Evolutionary conservation across 805 yeast species (phyloP), one percentile per base, ranked within the genome.

Genomic region (Hermanozyma aechmeae): DNA sequence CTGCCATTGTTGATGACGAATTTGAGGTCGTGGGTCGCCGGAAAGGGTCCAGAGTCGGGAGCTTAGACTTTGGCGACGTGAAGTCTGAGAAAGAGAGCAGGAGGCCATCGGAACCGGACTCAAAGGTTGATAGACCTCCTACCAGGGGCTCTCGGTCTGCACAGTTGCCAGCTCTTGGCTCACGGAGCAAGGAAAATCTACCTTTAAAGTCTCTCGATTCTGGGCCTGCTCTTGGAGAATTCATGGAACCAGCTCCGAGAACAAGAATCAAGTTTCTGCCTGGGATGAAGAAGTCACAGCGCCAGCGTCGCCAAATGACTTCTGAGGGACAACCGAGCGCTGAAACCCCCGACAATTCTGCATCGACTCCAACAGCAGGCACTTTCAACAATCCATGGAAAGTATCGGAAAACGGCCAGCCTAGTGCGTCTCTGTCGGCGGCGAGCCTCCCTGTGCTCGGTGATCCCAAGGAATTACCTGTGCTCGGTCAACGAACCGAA

Each of bases 271-370:
- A 51, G 30, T 43, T 65, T 13, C 54, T 55, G 2, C 58, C 67
- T 0, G 50, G 57, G 13, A 46, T 53, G 18, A 67, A 68, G 35
- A 42, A 71, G 11, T 75, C 83, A 1, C 83, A 78, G 38, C 73
- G 73, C 42, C 81, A 75, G 38, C n/a, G n/a, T n/a, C n/a, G n/a
- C n/a, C n/a, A n/a, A n/a, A n/a, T n/a, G n/a, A n/a, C n/a, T n/a
- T n/a, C n/a, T n/a, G n/a, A 50, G 82, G 23, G 71, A 68, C 44
- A 63, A 57, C 33, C 39, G 61, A 38, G 58, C 60, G 12, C 27
- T 23, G 6, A 11, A 18, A 11, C 21, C 21, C 21, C 11, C 21
- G 11, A 18, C 11, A 8, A 11, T 8, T 18, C 21, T 8, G 21
- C 21, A 18, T 10, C 20, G 7, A 13, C 15, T 16, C 12, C 6